Conservation (phyloP, 2,329 filamentous ascomycete genomes). For the Penicillium sp. region DNA sequence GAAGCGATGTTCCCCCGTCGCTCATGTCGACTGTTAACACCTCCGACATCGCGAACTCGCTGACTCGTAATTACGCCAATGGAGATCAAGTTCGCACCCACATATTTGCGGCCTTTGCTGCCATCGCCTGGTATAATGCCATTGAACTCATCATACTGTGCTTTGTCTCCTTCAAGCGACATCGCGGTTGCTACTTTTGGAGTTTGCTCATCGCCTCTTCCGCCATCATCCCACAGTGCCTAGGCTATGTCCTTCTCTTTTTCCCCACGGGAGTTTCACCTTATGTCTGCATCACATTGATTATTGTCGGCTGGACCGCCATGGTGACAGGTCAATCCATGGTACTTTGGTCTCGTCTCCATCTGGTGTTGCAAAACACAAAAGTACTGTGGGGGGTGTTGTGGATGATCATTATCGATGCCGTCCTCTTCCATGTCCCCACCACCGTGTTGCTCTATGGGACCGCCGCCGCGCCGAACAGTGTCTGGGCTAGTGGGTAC, state of each 20-base stretch:
- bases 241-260: conserved; percentile 47
- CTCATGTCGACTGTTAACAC: conserved; percentile 16
- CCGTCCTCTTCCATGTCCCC: conserved; percentile 42
- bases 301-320: conserved; percentile 41
- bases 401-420: conserved; percentile 47
- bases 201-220: conserved; percentile 43
- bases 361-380: conserved; percentile 42
- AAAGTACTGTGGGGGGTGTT: conserved; percentile 38
- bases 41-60: conserved; percentile 2
- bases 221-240: conserved; percentile 41
- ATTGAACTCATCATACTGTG: conserved; percentile 38
- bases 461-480: conserved; percentile 20
- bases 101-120: conserved; percentile 21
- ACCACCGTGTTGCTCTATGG: conserved; percentile 43
- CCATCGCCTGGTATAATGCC: conserved; percentile 26
- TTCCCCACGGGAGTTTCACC: conserved; percentile 33
- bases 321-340: conserved; percentile 49
- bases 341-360: conserved; percentile 49
- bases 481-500: conserved; percentile 33
- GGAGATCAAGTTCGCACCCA: conserved; percentile 5
- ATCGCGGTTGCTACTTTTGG: conserved; percentile 50
- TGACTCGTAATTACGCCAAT: conserved; percentile 2
- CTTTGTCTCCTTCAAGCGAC: conserved; percentile 46
- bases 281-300: conserved; percentile 38
- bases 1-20: conserved; percentile 15